Evolutionary conservation across 225 moss, liverwort and hornwort genomes (phyloP).

Genomic region (Climacium dendroides): DNA sequence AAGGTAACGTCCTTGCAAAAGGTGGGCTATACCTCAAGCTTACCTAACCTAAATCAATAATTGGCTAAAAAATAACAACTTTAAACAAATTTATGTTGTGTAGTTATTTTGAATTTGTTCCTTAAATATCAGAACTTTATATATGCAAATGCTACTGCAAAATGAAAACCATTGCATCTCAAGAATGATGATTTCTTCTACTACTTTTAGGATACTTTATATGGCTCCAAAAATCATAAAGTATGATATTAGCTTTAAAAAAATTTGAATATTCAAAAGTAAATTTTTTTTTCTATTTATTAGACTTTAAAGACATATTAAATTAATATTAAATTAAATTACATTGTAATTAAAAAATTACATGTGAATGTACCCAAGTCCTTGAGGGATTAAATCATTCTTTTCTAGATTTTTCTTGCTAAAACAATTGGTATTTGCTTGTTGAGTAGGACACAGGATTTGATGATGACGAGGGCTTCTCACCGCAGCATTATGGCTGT

Average conservation of each 20-base stretch:
- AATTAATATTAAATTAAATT: not conserved
- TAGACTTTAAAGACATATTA: no score
- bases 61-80: not conserved
- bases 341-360: not conserved
- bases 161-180: not conserved
- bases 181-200: not conserved
- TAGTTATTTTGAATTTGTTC: not conserved
- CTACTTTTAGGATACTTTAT: not conserved
- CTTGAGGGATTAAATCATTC: not conserved
- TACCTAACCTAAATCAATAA: not conserved
- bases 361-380: not conserved
- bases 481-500: no score
- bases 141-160: not conserved
- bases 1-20: no score
- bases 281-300: accelerated
- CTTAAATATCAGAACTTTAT: no score
- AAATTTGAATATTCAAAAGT: not conserved
- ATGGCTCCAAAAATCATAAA: not conserved
- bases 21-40: not conserved
- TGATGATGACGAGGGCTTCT: not conserved
- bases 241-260: not conserved
- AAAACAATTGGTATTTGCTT: not conserved
- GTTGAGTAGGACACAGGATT: not conserved
- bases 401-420: no score
- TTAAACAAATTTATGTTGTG: not conserved